Percentiles rank a stretch among this genome's conserved stretches.
Conservation (phyloP, 306 rosid genomes). For the Vigna radiata region DNA sequence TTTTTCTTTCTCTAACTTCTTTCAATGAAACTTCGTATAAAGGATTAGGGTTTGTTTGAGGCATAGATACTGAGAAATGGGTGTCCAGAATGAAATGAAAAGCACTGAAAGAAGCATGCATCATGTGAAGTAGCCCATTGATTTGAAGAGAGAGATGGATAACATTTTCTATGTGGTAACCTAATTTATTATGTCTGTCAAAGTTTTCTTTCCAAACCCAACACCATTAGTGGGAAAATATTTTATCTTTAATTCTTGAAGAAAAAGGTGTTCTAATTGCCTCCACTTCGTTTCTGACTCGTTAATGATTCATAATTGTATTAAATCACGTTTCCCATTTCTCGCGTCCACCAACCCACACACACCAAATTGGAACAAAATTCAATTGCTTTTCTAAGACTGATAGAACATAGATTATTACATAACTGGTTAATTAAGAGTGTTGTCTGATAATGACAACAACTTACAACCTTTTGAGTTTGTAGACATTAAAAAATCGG, state of each 20-base stretch:
- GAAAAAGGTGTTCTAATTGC: slow-evolving; percentile 16
- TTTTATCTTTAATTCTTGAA: slow-evolving; percentile 14
- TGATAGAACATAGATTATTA: too few species aligned
- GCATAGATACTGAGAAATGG: background rate
- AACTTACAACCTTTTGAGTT: background rate
- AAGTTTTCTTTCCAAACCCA: slow-evolving; percentile 25
- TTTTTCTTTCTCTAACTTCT: too few species aligned
- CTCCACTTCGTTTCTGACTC: slow-evolving; percentile 44
- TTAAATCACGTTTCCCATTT: slow-evolving; percentile 39
- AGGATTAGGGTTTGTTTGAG: too few species aligned
- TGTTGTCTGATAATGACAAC: background rate
- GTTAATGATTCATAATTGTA: slow-evolving; percentile 34
- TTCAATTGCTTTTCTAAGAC: background rate
- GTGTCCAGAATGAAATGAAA: slow-evolving; percentile 3
- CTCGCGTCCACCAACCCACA: slow-evolving; percentile 58
- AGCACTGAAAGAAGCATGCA: slow-evolving; percentile 4
- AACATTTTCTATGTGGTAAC: background rate
- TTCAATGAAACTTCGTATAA: too few species aligned
- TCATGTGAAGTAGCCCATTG: background rate
- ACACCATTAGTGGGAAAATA: slow-evolving; percentile 47
- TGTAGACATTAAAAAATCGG: too few species aligned
- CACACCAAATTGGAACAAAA: slow-evolving; percentile 26
- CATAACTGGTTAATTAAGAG: background rate
- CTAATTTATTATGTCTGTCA: background rate
- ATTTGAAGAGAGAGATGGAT: background rate